A percentile compares a stretch with the other conserved stretches of the same genome.
Evolutionary conservation across 179 eudicot genomes (phyloP).

Genomic region (Heliamphora pulchella): DNA sequence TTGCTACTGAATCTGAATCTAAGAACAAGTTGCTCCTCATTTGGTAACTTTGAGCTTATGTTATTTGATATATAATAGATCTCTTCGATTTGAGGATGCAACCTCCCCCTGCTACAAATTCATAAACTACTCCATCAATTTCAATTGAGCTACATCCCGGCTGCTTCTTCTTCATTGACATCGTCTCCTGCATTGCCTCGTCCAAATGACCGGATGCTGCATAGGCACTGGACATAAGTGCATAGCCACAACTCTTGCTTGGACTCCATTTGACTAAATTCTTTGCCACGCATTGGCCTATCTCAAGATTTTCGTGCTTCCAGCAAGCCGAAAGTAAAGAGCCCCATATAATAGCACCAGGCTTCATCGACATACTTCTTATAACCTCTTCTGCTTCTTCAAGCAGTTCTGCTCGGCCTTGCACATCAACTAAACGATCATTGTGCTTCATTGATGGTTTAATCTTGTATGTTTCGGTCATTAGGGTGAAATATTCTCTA

Average conservation of each 20-base stretch:
- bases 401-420: conserved; percentile 51
- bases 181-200: conserved; percentile 43
- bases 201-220: conserved; percentile 50
- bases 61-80: conserved; percentile 16
- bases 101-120: conserved; percentile 55
- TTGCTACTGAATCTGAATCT: background rate
- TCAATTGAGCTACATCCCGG: conserved; percentile 69
- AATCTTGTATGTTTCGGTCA: conserved; percentile 45
- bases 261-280: conserved; percentile 31
- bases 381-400: conserved; percentile 51
- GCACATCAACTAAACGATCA: conserved; percentile 58
- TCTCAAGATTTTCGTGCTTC: conserved; percentile 45
- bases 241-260: conserved; percentile 45
- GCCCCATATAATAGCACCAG: conserved; percentile 66
- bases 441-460: conserved; percentile 64
- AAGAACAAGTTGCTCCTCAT: conserved; percentile 4
- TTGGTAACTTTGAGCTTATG: conserved; percentile 14
- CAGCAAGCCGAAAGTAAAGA: conserved; percentile 58
- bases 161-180: conserved; percentile 41
- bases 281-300: conserved; percentile 44
- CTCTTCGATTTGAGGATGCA: conserved; percentile 36
- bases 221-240: conserved; percentile 52
- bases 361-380: conserved; percentile 43
- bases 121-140: conserved; percentile 49
- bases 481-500: conserved; percentile 36